Evolutionary conservation across 768 basidiomycete genomes (phyloP).

Genomic region (Daedaleopsis sinensis): DNA sequence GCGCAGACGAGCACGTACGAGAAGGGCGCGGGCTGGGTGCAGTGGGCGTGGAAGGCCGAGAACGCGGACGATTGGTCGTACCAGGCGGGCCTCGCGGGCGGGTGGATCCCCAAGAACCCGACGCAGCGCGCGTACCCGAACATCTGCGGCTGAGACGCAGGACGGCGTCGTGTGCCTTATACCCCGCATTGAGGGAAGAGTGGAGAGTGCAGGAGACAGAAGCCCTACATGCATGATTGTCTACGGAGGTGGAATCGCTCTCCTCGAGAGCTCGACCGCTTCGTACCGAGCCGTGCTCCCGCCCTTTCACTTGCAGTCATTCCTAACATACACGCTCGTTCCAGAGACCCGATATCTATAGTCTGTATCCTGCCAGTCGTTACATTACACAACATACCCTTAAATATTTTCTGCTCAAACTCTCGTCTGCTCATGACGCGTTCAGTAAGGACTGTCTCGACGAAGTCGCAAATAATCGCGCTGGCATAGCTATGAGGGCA

Average conservation of each 20-base stretch:
- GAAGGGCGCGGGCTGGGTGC: constrained; percentile 71
- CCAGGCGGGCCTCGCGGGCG: constrained; percentile 73
- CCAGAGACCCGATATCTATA: not conserved
- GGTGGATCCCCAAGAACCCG: constrained; percentile 80
- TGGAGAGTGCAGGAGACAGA: no score
- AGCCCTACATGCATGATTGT: no score
- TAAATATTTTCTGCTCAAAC: no score
- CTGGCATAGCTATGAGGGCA: no score
- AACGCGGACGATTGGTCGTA: constrained; percentile 90
- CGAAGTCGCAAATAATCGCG: no score
- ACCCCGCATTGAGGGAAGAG: no score
- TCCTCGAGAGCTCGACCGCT: no score
- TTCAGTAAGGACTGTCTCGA: no score
- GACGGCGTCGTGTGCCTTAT: not conserved
- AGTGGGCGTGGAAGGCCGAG: constrained; percentile 88
- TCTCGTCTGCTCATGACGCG: no score
- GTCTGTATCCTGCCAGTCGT: not conserved
- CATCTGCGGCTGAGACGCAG: constrained; percentile 51
- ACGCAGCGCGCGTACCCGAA: constrained; percentile 56
- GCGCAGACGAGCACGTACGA: constrained; percentile 69
- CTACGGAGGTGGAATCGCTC: not conserved
- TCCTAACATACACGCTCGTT: not conserved
- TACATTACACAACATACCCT: not conserved
- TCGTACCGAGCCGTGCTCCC: not conserved
- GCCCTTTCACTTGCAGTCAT: not conserved